Percentiles rank a stretch among this genome's conserved stretches.
Conservation (phyloP, 805 yeast species). For the Teunomyces kruisii region DNA sequence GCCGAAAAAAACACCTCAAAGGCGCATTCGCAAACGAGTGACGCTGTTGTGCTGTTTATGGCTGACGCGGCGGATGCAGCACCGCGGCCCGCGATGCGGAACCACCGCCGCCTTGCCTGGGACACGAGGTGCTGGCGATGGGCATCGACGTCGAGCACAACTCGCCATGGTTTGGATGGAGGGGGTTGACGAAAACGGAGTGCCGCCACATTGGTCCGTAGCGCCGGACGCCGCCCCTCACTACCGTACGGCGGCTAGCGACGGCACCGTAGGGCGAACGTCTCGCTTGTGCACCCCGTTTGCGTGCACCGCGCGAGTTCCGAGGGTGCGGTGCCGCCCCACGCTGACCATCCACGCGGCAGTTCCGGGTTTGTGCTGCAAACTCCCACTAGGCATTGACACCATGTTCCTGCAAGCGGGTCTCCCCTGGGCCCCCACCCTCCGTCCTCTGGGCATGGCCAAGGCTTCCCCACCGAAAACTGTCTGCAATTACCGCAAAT, state of each 20-base stretch:
- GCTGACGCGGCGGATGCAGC: too few species aligned
- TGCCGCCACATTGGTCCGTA: too few species aligned
- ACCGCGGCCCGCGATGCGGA: too few species aligned
- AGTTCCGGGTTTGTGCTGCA: constrained; percentile 2
- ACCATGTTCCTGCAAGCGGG: not conserved
- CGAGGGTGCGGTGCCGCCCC: constrained; percentile 3
- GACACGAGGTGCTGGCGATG: too few species aligned
- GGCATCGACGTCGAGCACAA: too few species aligned
- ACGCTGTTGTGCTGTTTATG: not conserved
- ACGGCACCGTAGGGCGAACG: constrained; percentile 1
- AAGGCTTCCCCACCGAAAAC: constrained; percentile 3
- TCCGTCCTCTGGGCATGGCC: not conserved
- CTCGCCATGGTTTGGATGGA: too few species aligned
- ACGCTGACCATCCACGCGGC: not conserved
- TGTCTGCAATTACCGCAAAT: not conserved
- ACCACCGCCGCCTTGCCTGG: too few species aligned
- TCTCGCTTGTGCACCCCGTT: constrained; percentile 6
- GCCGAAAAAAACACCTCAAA: not conserved
- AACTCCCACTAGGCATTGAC: not conserved
- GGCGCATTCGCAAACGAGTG: constrained; percentile 1
- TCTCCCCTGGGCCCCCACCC: too few species aligned
- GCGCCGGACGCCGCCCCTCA: too few species aligned
- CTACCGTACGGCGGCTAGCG: not conserved
- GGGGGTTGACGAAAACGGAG: too few species aligned
- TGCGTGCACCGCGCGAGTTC: not conserved